These are phyloP conservation scores for Penicillium macrosclerotiorum DNA, from an alignment of 495 filamentous ascomycete genomes.

Conservation along the genomic window DNA sequence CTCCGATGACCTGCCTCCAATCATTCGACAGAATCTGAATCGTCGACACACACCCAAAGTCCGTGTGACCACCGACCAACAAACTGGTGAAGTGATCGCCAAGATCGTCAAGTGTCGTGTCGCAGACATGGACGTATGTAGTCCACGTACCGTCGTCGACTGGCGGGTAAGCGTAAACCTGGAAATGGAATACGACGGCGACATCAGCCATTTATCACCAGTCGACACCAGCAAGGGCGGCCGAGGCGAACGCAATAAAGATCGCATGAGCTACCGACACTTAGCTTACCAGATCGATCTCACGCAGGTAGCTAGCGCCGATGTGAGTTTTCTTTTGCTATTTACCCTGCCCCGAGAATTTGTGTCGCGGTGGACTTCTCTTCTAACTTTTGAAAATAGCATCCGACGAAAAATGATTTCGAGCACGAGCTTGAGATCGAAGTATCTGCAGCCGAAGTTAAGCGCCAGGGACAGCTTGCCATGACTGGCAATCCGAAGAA, in stretches of 20 bases:
- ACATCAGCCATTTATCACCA: constrained; percentile 51
- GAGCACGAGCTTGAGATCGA: constrained; percentile 91
- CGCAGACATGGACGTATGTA: constrained; percentile 78
- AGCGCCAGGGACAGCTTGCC: constrained; percentile 66
- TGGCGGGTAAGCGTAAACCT: constrained; percentile 87
- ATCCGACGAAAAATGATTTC: constrained; percentile 52
- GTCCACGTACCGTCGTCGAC: constrained; percentile 70
- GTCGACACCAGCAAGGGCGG: constrained; percentile 32
- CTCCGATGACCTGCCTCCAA: constrained; percentile 50
- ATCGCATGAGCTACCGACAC: constrained; percentile 85
- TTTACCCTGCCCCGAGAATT: constrained; percentile 2
- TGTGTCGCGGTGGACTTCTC: constrained; percentile 6
- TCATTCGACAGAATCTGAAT: constrained; percentile 54
- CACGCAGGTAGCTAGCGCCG: constrained; percentile 72
- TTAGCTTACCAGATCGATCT: constrained; percentile 82
- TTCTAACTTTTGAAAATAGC: constrained; percentile 31
- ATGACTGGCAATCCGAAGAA: constrained; percentile 53
- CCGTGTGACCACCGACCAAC: constrained; percentile 73
- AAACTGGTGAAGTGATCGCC: constrained; percentile 66
- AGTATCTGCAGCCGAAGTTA: constrained; percentile 62
- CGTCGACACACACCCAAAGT: constrained; percentile 64
- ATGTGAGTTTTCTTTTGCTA: constrained; percentile 46
- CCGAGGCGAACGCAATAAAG: constrained; percentile 69
- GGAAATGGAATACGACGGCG: constrained; percentile 81
- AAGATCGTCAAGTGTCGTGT: constrained; percentile 87